Evolutionary conservation across 352 stramenopile species (phyloP).

Genomic region (Globisporangium abappressorium): DNA sequence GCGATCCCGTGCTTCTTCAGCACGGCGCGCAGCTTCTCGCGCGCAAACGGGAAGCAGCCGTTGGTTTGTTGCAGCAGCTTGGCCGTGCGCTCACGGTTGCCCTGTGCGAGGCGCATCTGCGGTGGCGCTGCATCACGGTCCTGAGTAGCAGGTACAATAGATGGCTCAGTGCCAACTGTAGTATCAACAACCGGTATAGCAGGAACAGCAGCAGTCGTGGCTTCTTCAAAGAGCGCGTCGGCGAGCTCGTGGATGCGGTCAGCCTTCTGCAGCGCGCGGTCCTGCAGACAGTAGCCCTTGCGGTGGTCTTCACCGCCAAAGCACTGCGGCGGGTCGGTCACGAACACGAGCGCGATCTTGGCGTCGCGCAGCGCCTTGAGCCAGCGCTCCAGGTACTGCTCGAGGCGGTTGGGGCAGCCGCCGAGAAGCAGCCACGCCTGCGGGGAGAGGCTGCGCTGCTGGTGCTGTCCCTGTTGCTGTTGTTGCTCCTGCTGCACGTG

Average conservation of each 20-base stretch:
- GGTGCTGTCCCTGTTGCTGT: constrained; percentile 2
- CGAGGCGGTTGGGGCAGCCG: constrained; percentile 41
- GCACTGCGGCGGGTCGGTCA: constrained; percentile 71
- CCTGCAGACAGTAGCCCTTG: constrained; percentile 55
- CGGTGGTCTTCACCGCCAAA: constrained; percentile 67
- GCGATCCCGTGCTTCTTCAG: constrained; percentile 45
- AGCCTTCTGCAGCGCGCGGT: constrained; percentile 54
- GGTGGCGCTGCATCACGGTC: neutral
- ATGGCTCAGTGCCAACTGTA: neutral
- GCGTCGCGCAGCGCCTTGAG: constrained; percentile 35
- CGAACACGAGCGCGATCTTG: constrained; percentile 60
- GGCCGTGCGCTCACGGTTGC: constrained; percentile 15
- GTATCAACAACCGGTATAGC: neutral
- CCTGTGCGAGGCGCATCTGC: constrained; percentile 12
- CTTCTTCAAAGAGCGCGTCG: constrained; percentile 25
- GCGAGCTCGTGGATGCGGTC: constrained; percentile 43
- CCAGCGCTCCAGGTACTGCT: constrained; percentile 46
- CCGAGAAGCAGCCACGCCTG: constrained; percentile 64
- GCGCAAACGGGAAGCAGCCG: constrained; percentile 70
- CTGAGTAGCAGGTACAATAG: neutral
- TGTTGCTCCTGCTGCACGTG: constrained; percentile 25
- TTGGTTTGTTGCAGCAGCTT: constrained; percentile 59
- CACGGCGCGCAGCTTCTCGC: constrained; percentile 62
- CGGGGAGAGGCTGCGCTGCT: constrained; percentile 22
- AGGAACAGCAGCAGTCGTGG: neutral